Percentiles rank a stretch among this genome's conserved stretches.
Conservation (phyloP, 1,139 yeast genomes). For the Groenewaldozyma auringiensis region DNA sequence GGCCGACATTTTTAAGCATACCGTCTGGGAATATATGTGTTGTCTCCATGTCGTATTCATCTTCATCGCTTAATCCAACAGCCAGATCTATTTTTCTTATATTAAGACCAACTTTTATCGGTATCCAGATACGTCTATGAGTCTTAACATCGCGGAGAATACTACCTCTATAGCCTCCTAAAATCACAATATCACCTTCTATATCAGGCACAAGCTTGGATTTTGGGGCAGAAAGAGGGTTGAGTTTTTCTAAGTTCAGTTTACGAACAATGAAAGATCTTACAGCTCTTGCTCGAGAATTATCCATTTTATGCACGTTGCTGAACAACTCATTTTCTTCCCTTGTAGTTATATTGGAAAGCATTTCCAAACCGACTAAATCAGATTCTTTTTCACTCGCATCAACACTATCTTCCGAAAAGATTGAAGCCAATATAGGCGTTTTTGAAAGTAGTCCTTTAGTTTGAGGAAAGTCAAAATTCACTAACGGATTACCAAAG, state of each 20-base stretch:
- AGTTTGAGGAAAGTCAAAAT: slow-evolving; percentile 17
- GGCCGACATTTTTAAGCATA: slow-evolving; percentile 75
- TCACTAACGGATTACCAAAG: slow-evolving; percentile 26
- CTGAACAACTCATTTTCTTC: slow-evolving; percentile 54
- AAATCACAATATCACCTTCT: slow-evolving; percentile 66
- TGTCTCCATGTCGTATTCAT: slow-evolving; percentile 42
- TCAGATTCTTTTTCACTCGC: not conserved
- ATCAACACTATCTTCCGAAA: slow-evolving; percentile 1
- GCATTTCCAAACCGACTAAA: not conserved
- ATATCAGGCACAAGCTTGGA: slow-evolving; percentile 35
- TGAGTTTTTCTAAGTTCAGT: slow-evolving; percentile 31
- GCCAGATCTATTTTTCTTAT: slow-evolving; percentile 59
- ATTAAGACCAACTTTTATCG: slow-evolving; percentile 76
- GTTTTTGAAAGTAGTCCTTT: slow-evolving; percentile 6
- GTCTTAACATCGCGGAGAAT: slow-evolving; percentile 63
- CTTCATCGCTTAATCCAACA: slow-evolving; percentile 65
- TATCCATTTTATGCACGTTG: slow-evolving; percentile 52
- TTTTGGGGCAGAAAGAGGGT: slow-evolving; percentile 16
- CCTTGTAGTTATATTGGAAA: slow-evolving; percentile 17
- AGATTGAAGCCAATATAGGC: slow-evolving; percentile 8
- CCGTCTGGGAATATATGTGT: slow-evolving; percentile 63
- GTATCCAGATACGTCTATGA: slow-evolving; percentile 71
- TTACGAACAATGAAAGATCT: slow-evolving; percentile 53
- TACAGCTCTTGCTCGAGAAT: slow-evolving; percentile 61
- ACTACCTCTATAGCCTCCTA: slow-evolving; percentile 89